Base-by-base conservation (phyloP, 805 yeast genomes). In the Myxozyma mucilagina region DNA sequence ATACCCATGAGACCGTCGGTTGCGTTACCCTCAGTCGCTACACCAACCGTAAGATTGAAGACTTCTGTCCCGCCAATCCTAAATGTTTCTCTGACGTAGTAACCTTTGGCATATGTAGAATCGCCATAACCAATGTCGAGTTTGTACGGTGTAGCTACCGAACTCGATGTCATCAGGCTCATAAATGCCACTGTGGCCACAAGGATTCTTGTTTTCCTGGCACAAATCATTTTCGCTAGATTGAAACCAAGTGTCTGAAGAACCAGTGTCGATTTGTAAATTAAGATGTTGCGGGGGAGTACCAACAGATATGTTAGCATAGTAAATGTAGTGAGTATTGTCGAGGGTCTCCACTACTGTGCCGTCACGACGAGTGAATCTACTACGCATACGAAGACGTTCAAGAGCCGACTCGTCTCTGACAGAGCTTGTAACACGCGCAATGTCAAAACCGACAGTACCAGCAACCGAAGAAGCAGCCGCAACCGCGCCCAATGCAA, bases 211-310 rank as follows among this genome's bases (percentile, higher is more conserved):
- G 20, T 57, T 39, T 48, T 65, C 54, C 41, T 60, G 57, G 70
- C 66, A 63, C 74, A 75, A 64, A 50, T 16, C 36, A 50, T 62
- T 57, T 44, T 64, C 65, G 51, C 60, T 58, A 16, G 67, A 56
- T 52, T 64, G 61, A 47, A 87, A 82, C 90, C 90, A 87, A 54
- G 87, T 71, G 70, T 88, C 94, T 1, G 88, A 80, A 0, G 92
- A 87, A 1, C 94, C 96, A 3, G 93, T 88, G 70, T 88, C 96
- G 31, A 88, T 73, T 53, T 84, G 73, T 9, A 86, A 84, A 2
- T 75, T 75, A 8, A 87, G 76, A 3, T 74, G 69, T 66, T 87
- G 87, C 1, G 73, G 68, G 4, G 84, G 79, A 0, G 89, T 81
- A 10, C 94, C 94, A 6, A 88, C 58, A 32, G 69, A 42, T 24